Evolutionary conservation across 2,329 filamentous ascomycete species (phyloP), one percentile per base, ranked within the genome.

Genomic region (Phyllosticta ampelicida): DNA sequence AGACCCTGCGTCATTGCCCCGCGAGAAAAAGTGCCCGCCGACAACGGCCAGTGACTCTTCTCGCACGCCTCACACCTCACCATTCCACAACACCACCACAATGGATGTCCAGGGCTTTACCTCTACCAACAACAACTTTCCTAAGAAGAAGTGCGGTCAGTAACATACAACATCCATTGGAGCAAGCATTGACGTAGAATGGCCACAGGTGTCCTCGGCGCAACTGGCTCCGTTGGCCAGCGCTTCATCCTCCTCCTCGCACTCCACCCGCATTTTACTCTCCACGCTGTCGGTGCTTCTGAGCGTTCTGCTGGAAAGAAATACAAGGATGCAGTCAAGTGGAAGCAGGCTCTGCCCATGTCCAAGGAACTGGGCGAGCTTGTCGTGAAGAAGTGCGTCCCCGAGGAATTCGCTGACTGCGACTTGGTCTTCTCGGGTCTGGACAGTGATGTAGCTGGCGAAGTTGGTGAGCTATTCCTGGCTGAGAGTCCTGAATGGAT

Each of bases 371-470:
- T 95, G 60, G 89, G 84, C 64, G 86, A 91, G 63, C 79, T 97
- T 66, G 81, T 95, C 5, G 88, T 97, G 59, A 86, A 89, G 70
- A 86, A 89, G 70, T 97, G 94, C 78, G 86, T 78, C 67, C 83
- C 94, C 0, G 82, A 84, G 65, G 83, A 92, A 66, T 97, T 96
- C 71, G 75, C 79, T 61, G 91, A 95, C 71, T 96, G 94, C 74
- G 92, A 97, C 66, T 78, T 99, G 63, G 84, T 97, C 61, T 97
- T 97, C 74, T 92, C 87, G 62, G 94, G 94, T 3, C 78, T 97
- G 62, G 92, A 97, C 76, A 86, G 89, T 63, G 90, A 95, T 75
- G 87, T 96, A 58, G 94, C 94, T 48, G 90, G 90, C 55, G 88
- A 96, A 23, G 87, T 95, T 70, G 90, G 90, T 95, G 77, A 58